Base-by-base conservation (phyloP, 768 basidiomycete species). In the Sutorius australiensis region DNA sequence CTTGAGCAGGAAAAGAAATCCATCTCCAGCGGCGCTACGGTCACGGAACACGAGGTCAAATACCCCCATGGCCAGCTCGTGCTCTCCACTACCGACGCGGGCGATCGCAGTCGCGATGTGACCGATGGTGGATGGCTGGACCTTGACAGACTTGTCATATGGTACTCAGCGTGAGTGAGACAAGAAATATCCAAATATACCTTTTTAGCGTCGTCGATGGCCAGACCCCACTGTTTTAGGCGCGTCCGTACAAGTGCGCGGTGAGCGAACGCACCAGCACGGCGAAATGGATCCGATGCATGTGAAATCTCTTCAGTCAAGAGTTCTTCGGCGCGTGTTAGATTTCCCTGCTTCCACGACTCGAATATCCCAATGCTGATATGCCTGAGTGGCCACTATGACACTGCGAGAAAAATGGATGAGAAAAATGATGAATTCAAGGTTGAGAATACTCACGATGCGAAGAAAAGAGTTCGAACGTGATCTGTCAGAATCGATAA, bases 101-200 rank as follows among this genome's bases (percentile, higher is more conserved):
- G 54, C 41, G 1, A 61, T 36, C 3, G 58, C 46, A 3, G 13
- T 4, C 12, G 59, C 59, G 16, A 60, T 46, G 27, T 60, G 28
- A 21, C 50, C 54, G 1, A 60, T 34, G 6, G 28, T 33, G 2
- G 60, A 61, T 14, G 5, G 32, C 12, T 42, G 51, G 17, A 39
- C n/a, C 12, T 54, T 4, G 21, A 54, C 27, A 24, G 60, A 61
- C 58, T 57, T 46, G 13, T 0, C 2, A 13, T 19, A 3, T 0
- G 5, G 31, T 7, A 3, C 14, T 56, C 33, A 56, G 24, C 6
- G 28, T 9, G 3, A 24, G 1, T 17, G 3, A 0, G 30, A 19
- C 5, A 16, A 45, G 1, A 28, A 7, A 34, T 10, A 16, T 1
- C 0, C 1, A 6, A 19, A 51, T 33, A 24, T 41, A 57, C 24